A percentile compares a stretch with the other conserved stretches of the same genome.
Evolutionary conservation across 805 yeast genomes (phyloP).

Genomic region (Metschnikowia drakensbergensis): DNA sequence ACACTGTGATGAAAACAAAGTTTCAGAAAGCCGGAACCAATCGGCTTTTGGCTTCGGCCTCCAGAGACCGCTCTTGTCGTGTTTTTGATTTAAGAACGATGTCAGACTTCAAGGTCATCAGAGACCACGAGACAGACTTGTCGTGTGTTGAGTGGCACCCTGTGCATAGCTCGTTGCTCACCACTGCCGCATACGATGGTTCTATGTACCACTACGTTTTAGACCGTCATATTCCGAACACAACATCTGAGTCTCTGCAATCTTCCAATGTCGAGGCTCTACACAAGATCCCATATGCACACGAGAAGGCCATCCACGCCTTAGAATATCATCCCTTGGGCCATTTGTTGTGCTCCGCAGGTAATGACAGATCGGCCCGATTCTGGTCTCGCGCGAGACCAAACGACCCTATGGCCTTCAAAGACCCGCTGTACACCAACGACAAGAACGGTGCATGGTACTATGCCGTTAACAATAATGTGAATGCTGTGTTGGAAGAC

Average conservation of each 20-base stretch:
- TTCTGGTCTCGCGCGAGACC: slow-evolving; percentile 96
- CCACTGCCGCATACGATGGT: slow-evolving; percentile 90
- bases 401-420: slow-evolving; percentile 76
- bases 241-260: slow-evolving; percentile 17
- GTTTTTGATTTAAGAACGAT: slow-evolving; percentile 84
- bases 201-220: slow-evolving; percentile 71
- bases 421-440: slow-evolving; percentile 75
- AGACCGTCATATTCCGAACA: slow-evolving; percentile 46
- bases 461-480: slow-evolving; percentile 43
- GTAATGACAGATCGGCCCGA: slow-evolving; percentile 87
- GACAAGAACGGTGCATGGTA: slow-evolving; percentile 58
- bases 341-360: slow-evolving; percentile 85
- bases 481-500: slow-evolving; percentile 35
- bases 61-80: slow-evolving; percentile 84
- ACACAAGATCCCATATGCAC: slow-evolving; percentile 84
- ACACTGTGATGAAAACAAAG: slow-evolving; percentile 80
- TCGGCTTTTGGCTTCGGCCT: slow-evolving; percentile 74
- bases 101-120: slow-evolving; percentile 68
- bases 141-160: slow-evolving; percentile 94
- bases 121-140: slow-evolving; percentile 81
- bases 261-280: slow-evolving; percentile 33
- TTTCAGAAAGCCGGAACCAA: slow-evolving; percentile 82
- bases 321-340: slow-evolving; percentile 93
- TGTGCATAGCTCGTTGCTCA: slow-evolving; percentile 67
- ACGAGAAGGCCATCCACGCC: slow-evolving; percentile 87